Conservation (phyloP, 257 asterid species). For the Fraxinus excelsior region DNA sequence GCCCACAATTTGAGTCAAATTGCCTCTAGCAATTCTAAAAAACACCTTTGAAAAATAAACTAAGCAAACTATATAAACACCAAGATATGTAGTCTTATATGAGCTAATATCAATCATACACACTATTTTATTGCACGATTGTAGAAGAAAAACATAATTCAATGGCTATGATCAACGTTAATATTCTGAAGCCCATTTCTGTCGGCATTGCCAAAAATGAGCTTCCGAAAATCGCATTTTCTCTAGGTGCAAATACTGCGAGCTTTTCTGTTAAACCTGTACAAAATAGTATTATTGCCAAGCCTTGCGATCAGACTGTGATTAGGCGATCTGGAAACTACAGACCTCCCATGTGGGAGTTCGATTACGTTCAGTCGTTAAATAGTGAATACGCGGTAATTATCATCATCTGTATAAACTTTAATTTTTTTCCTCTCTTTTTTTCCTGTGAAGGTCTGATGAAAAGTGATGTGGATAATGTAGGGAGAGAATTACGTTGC, state of each 20-base stretch:
- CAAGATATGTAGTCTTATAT: no score
- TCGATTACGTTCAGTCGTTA: conserved; percentile 13
- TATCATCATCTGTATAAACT: not conserved
- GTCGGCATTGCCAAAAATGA: not conserved
- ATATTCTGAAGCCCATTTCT: not conserved
- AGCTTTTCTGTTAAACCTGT: not conserved
- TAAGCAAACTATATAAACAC: no score
- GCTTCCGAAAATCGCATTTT: not conserved
- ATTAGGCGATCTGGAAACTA: conserved; percentile 25
- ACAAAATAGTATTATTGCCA: not conserved
- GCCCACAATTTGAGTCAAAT: no score
- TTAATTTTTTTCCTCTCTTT: no score
- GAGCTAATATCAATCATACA: no score
- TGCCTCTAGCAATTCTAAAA: no score
- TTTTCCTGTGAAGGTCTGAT: no score
- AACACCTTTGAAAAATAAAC: no score
- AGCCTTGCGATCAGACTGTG: not conserved
- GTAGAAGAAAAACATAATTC: no score
- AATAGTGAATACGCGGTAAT: conserved; percentile 19
- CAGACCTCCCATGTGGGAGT: conserved; percentile 24
- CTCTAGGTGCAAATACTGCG: not conserved
- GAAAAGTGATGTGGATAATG: no score
- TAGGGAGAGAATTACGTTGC: no score
- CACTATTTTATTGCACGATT: no score
- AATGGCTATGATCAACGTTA: not conserved